Base-by-base conservation (phyloP, 139 green algal genomes). In the Closterium sp. region DNA sequence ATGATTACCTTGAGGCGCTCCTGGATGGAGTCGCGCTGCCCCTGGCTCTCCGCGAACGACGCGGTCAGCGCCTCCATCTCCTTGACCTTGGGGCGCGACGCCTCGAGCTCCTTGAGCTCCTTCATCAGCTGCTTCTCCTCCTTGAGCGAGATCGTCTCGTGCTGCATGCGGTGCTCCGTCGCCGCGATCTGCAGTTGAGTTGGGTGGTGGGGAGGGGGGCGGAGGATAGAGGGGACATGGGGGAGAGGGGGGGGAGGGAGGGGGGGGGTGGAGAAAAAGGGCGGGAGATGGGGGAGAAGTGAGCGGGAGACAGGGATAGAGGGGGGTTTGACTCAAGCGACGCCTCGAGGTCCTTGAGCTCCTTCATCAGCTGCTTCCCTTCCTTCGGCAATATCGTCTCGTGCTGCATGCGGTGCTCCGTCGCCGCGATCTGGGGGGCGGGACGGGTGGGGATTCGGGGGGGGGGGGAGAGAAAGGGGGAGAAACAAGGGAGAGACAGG, bases 121-220 rank as follows among this genome's bases (percentile, higher is more conserved):
- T 89, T 33, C 43, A 93, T 66, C 35, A 93, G 87, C 90, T 92
- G 43, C 88, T 93, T 93, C 86, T 93, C 90, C 85, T 93, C 90
- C 35, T 84, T 85, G 16, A 93, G 87, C 36, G 86, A 88, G 33
- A 93, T 91, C 30, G 35, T 92, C 30, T 93, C 90, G 84, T 93
- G 90, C 90, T 93, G 86, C 36, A 93, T 93, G n/a, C 64, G 66
- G 87, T 93, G 34, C 76, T 93, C 90, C 43, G 88, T 91, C 12
- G 38, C 90, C 34, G 90, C 90, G 87, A 93, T 91, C 89, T 92
- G 89, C 9, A n/a, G 28, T n/a, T 28, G 28, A n/a, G 76, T 28
- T 85, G 76, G 76, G 28, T 28, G 76, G 28, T 85, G 28, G 28
- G 28, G 28, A 85, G 28, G 28, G 76, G 28, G 28, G 28, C 76